A percentile compares a stretch with the other conserved stretches of the same genome.
Evolutionary conservation across 2,329 filamentous ascomycete genomes (phyloP).

Genomic region (Neofusicoccum sp.): DNA sequence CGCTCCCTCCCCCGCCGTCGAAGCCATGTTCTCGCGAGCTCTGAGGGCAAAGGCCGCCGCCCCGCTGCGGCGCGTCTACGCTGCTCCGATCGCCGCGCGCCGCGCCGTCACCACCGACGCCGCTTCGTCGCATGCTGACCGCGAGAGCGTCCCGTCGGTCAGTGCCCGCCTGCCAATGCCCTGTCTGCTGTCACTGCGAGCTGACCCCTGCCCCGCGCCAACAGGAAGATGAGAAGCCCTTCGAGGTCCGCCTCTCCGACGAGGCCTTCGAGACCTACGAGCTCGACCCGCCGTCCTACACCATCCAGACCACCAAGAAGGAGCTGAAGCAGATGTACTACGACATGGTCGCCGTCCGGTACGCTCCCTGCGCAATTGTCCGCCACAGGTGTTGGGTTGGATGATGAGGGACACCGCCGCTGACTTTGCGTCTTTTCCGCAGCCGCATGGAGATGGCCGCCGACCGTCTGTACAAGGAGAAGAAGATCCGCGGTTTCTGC

Average conservation of each 20-base stretch:
- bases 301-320: slow-evolving; percentile 90
- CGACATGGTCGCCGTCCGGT: slow-evolving; percentile 94
- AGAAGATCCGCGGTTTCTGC: slow-evolving; percentile 99
- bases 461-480: slow-evolving; percentile 99
- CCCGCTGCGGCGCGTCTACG: slow-evolving; percentile 38
- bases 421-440: slow-evolving; percentile 19
- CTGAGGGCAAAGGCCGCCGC: slow-evolving; percentile 40
- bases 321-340: slow-evolving; percentile 99
- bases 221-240: slow-evolving; percentile 89
- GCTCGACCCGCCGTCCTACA: slow-evolving; percentile 93
- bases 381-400: neutral
- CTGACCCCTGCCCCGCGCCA: neutral
- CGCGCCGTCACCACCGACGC: slow-evolving; percentile 93
- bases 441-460: slow-evolving; percentile 99
- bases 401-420: slow-evolving; percentile 15
- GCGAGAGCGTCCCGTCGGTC: slow-evolving; percentile 64
- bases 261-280: slow-evolving; percentile 99
- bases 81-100: slow-evolving; percentile 35
- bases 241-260: slow-evolving; percentile 88
- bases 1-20: slow-evolving; percentile 14
- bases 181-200: neutral
- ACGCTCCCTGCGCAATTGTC: slow-evolving; percentile 41
- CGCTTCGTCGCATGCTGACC: slow-evolving; percentile 84
- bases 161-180: neutral
- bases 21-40: slow-evolving; percentile 39